phyloP scores from a whole-genome alignment of 192 early-diverging fungal species.

The Geranomyces variabilis region DNA sequence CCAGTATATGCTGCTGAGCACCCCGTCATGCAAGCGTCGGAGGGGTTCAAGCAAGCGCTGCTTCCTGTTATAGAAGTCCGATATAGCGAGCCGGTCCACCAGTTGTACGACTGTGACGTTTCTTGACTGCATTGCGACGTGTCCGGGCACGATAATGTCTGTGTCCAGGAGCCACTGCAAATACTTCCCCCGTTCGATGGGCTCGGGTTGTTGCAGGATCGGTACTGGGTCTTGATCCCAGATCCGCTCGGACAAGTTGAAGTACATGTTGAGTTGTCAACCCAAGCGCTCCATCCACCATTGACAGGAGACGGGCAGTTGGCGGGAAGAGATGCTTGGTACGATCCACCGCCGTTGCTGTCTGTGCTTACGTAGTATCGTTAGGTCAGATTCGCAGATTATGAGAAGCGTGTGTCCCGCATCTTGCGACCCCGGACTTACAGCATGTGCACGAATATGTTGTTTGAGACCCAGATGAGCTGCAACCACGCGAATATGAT shows the following conservation, averaged over 20 bases:
- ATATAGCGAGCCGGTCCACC: not conserved
- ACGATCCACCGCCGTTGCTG: too few relatives aligned
- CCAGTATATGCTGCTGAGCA: not conserved
- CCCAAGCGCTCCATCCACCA: not conserved
- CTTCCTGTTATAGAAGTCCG: not conserved
- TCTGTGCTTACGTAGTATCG: too few relatives aligned
- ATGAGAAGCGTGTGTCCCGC: too few relatives aligned
- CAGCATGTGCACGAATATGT: constrained; percentile 4
- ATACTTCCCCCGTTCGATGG: not conserved
- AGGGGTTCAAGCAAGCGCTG: not conserved
- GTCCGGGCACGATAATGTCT: not conserved
- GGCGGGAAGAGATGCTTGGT: too few relatives aligned
- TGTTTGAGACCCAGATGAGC: not conserved
- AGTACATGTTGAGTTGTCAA: not conserved
- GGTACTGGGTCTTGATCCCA: not conserved
- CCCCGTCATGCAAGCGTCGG: constrained; percentile 3
- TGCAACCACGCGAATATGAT: not conserved
- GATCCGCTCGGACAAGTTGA: constrained; percentile 4
- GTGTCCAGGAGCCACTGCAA: not conserved
- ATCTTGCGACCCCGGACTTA: not conserved
- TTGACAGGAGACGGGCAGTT: not conserved
- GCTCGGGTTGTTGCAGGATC: not conserved
- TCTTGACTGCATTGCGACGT: not conserved
- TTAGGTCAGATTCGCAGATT: too few relatives aligned
- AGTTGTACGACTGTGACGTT: not conserved